Evolutionary conservation across 805 yeast species (phyloP).

Genomic region (Candida anglica): DNA sequence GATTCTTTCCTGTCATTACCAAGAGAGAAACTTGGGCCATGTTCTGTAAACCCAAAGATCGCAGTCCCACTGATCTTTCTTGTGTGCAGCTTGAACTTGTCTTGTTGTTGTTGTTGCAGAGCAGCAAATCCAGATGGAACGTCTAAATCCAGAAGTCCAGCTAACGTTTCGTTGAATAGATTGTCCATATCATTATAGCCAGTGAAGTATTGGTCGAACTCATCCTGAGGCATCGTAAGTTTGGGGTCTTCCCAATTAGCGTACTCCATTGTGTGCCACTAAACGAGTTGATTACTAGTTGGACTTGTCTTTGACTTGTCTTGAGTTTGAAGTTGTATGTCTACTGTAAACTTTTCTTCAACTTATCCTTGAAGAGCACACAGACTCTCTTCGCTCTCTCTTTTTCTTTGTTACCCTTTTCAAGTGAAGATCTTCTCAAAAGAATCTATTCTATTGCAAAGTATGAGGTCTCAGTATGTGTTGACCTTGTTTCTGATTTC

Average conservation of each 20-base stretch:
- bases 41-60: slow-evolving; percentile 69
- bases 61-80: slow-evolving; percentile 76
- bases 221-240: slow-evolving; percentile 45
- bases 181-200: slow-evolving; percentile 51
- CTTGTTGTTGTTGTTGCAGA: slow-evolving; percentile 16
- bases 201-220: slow-evolving; percentile 43
- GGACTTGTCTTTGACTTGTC: too few relatives aligned
- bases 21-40: slow-evolving; percentile 58
- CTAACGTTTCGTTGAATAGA: slow-evolving; percentile 52
- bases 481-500: too few relatives aligned
- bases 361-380: too few relatives aligned
- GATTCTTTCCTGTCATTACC: slow-evolving; percentile 30
- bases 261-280: slow-evolving; percentile 5
- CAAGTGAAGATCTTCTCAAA: too few relatives aligned
- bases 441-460: too few relatives aligned
- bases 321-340: too few relatives aligned
- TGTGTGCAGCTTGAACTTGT: slow-evolving; percentile 35
- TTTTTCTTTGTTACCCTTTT: too few relatives aligned
- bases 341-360: too few relatives aligned
- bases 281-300: too few relatives aligned
- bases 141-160: slow-evolving; percentile 57
- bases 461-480: too few relatives aligned
- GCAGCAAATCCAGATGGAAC: slow-evolving; percentile 47
- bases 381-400: too few relatives aligned
- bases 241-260: slow-evolving; percentile 24